Base-by-base conservation (phyloP, 768 basidiomycete genomes). In the Boletus eberwhitei region DNA sequence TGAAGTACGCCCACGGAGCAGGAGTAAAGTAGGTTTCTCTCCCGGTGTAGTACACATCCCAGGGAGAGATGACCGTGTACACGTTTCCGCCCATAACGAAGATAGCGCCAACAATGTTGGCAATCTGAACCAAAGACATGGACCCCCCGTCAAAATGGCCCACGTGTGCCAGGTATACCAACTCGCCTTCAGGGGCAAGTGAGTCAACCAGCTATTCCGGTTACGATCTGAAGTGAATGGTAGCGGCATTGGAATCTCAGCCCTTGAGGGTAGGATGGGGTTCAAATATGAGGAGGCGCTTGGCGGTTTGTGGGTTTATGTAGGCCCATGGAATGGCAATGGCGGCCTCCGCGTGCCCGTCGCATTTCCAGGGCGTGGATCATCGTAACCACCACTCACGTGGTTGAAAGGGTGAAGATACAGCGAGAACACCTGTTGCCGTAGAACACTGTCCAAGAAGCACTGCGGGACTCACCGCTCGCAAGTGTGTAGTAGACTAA, bases 11-110 rank as follows among this genome's bases (percentile, higher is more conserved):
- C 74, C 80, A 86, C 16, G 77, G 71, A 1, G 81, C 80, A 2
- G 86, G 86, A 1, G 87, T 87, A 55, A 88, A 76, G 72, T 86
- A 88, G 4, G 86, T 87, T 57, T 80, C 78, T 67, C 79, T 81
- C 26, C 79, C 78, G 3, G 67, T 63, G 55, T 71, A 71, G 65
- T 82, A 82, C 31, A 73, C 67, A 43, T 74, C 77, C 55, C 70
- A 73, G 7, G 82, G 83, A 34, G 79, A 80, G 12, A 82, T 79
- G 54, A 86, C 75, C 31, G 78, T 76, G 71, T 82, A 85, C 53
- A 85, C 75, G 66, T 86, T 86, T 46, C 78, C 78, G 24, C 81
- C 85, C 56, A 85, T 74, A 55, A 84, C 79, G 48, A 79, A 63
- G 67, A 83, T 57, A 55, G 80, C 84, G 46, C 79, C 78, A 53